These are phyloP conservation scores for Coemansia sp. DNA, from an alignment of 192 early-diverging fungal species.

Conservation along the genomic window DNA sequence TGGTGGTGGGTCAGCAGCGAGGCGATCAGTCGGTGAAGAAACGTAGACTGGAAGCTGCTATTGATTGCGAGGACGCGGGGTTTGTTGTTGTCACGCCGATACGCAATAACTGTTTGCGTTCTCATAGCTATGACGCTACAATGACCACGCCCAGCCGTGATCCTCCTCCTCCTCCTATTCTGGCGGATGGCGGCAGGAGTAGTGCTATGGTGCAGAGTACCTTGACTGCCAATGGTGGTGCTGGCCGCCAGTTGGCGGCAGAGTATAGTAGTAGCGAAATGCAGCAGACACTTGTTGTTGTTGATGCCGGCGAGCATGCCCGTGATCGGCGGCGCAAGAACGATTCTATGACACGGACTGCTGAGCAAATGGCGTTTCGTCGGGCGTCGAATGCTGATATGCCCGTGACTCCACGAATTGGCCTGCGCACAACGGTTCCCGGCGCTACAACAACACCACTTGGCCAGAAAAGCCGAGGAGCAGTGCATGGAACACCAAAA, in stretches of 20 bases:
- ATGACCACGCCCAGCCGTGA: background rate
- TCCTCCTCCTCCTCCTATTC: no score
- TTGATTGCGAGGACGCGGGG: background rate
- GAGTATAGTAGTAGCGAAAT: background rate
- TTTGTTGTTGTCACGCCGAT: background rate
- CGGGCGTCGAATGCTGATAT: background rate
- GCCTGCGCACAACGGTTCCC: no score
- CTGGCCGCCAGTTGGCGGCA: no score
- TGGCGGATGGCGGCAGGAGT: background rate
- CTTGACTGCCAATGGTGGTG: no score
- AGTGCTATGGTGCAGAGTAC: background rate
- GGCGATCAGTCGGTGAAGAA: slow-evolving; percentile 14
- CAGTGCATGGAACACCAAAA: background rate
- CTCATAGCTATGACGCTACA: background rate
- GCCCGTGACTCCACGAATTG: slow-evolving; percentile 28
- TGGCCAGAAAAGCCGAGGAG: background rate
- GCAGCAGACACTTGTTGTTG: slow-evolving; percentile 13
- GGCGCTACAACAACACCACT: no score
- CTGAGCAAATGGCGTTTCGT: background rate
- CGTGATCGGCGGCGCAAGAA: slow-evolving; percentile 16
- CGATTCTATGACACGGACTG: background rate
- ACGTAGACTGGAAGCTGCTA: slow-evolving; percentile 4
- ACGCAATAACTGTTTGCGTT: background rate
- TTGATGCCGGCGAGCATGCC: slow-evolving; percentile 29
- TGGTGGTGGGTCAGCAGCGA: background rate